These are phyloP conservation scores for Paecilomyces sp. DNA, from an alignment of 2,329 filamentous ascomycete genomes.

Conservation along the genomic window DNA sequence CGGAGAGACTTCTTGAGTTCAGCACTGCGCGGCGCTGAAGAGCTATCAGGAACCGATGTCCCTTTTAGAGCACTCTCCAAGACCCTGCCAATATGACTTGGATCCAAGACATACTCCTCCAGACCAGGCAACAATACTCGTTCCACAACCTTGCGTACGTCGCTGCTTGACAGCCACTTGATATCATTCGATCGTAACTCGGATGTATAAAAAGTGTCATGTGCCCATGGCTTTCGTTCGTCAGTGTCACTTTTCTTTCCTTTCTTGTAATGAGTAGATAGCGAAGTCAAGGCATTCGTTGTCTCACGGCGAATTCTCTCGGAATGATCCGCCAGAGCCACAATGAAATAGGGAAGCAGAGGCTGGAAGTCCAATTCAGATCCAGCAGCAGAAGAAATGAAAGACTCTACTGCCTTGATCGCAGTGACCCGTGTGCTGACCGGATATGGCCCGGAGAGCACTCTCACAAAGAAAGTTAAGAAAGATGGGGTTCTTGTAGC, in stretches of 20 bases:
- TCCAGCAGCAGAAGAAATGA: constrained; percentile 45
- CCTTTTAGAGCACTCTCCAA: constrained; percentile 57
- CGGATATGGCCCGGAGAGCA: constrained; percentile 67
- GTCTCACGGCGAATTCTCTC: constrained; percentile 70
- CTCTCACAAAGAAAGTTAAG: constrained; percentile 66
- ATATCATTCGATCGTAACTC: constrained; percentile 41
- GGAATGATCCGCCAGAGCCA: constrained; percentile 67
- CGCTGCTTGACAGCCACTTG: constrained; percentile 52
- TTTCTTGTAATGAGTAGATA: constrained; percentile 47
- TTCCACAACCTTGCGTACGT: constrained; percentile 55
- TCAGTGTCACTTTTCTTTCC: constrained; percentile 35
- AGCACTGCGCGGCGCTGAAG: constrained; percentile 34
- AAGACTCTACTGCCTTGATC: constrained; percentile 55
- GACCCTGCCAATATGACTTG: constrained; percentile 59
- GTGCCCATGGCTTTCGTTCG: constrained; percentile 48
- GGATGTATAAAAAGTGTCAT: constrained; percentile 58
- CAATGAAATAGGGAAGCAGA: constrained; percentile 72
- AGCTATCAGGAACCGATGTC: constrained; percentile 16
- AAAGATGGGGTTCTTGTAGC: constrained; percentile 59
- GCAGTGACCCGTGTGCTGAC: constrained; percentile 62
- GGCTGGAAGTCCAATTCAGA: constrained; percentile 62
- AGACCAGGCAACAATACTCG: constrained; percentile 64
- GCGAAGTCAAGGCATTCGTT: constrained; percentile 55
- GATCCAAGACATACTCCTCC: constrained; percentile 81
- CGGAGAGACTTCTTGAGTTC: constrained; percentile 58